Evolutionary conservation across 176 grass and related monocot species (phyloP).

Genomic region (Lolium rigidum): DNA sequence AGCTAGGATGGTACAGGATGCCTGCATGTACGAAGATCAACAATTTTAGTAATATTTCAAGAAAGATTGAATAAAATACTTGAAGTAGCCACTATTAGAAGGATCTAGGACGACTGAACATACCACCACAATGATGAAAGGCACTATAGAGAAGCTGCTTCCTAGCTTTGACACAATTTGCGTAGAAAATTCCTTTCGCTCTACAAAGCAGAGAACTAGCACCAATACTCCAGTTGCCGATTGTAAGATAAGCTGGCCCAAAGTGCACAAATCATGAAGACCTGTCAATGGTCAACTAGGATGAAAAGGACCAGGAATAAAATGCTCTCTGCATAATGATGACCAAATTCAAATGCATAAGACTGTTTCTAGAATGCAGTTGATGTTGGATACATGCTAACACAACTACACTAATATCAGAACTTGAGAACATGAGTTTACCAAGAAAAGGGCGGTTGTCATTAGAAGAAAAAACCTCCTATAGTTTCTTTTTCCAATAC

Average conservation of each 20-base stretch:
- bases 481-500: constrained; percentile 97
- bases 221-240: constrained; percentile 86
- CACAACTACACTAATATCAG: background rate
- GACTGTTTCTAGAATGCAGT: constrained; percentile 21
- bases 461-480: constrained; percentile 94
- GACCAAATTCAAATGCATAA: constrained; percentile 36
- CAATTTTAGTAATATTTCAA: constrained; percentile 24
- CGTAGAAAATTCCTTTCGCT: constrained; percentile 72
- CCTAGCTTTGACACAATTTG: constrained; percentile 91
- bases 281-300: constrained; percentile 99
- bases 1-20: constrained; percentile 88
- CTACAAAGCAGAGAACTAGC: constrained; percentile 90
- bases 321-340: constrained; percentile 55
- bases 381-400: constrained; percentile 14
- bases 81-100: constrained; percentile 19
- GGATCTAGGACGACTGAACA: constrained; percentile 40
- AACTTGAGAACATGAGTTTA: constrained; percentile 56
- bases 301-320: constrained; percentile 97
- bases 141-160: constrained; percentile 96
- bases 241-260: constrained; percentile 97
- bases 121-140: constrained; percentile 95
- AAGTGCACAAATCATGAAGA: constrained; percentile 76
- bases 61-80: constrained; percentile 34
- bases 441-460: constrained; percentile 85
- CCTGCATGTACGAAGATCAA: constrained; percentile 43